phyloP scores from a whole-genome alignment of 2,329 filamentous ascomycete genomes.

The Colletotrichum endophyticum region DNA sequence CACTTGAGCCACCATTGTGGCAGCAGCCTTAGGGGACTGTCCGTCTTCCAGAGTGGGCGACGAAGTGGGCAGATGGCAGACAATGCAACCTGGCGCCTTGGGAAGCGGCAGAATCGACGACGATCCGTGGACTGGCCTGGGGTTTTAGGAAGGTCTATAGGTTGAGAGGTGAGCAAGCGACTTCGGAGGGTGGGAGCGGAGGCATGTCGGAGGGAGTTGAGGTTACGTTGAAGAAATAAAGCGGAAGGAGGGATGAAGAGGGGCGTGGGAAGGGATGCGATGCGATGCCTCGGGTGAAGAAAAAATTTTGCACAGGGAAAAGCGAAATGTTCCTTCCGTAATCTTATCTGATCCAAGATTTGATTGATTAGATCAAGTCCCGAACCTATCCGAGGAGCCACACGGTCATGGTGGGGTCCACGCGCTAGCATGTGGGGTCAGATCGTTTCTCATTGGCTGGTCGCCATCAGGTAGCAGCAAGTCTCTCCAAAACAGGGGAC shows the following conservation, averaged over 20 bases:
- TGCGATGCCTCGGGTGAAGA: background rate
- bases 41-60: background rate
- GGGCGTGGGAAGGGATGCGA: background rate
- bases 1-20: background rate
- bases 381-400: background rate
- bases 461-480: background rate
- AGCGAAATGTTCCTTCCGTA: background rate
- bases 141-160: background rate
- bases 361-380: conserved; percentile 22
- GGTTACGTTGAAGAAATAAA: background rate
- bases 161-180: background rate
- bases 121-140: background rate
- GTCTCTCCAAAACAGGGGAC: background rate
- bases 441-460: background rate
- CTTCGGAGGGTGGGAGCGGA: background rate
- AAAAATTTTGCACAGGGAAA: conserved; percentile 5
- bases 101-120: background rate
- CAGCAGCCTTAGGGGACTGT: background rate
- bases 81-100: conserved; percentile 15
- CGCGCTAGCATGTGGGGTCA: background rate
- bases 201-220: background rate
- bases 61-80: background rate
- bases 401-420: background rate
- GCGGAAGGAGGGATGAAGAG: background rate
- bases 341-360: conserved; percentile 23